Conservation (phyloP, 352 stramenopile species). For the Albugo candida region DNA sequence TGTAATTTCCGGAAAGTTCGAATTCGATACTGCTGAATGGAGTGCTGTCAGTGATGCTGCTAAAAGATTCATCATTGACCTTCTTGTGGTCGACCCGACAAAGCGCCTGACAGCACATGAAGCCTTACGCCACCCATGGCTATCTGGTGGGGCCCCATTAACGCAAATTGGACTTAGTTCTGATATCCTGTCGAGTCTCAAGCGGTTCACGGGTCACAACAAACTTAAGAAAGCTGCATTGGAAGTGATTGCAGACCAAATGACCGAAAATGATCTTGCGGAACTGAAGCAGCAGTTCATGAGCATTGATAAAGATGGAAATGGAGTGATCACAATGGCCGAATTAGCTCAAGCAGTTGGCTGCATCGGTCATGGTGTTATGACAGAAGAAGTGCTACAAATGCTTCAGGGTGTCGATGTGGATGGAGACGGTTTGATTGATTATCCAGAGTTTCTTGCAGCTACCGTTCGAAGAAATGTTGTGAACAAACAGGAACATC, state of each 20-base stretch:
- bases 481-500: slow-evolving; percentile 9
- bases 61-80: slow-evolving; percentile 85
- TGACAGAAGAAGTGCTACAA: slow-evolving; percentile 15
- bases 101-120: slow-evolving; percentile 30
- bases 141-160: slow-evolving; percentile 3
- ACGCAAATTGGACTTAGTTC: slow-evolving; percentile 2
- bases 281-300: slow-evolving; percentile 9
- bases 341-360: slow-evolving; percentile 16
- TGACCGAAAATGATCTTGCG: slow-evolving; percentile 8
- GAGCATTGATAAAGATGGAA: slow-evolving; percentile 8
- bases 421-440: slow-evolving; percentile 12
- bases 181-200: slow-evolving; percentile 7
- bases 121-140: slow-evolving; percentile 5
- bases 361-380: slow-evolving; percentile 12
- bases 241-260: slow-evolving; percentile 9
- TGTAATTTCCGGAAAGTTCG: slow-evolving; percentile 67
- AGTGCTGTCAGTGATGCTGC: slow-evolving; percentile 73
- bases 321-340: slow-evolving; percentile 19
- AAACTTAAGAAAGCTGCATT: slow-evolving; percentile 11
- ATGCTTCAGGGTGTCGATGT: slow-evolving; percentile 21
- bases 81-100: slow-evolving; percentile 81
- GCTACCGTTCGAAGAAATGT: slow-evolving; percentile 18
- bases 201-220: slow-evolving; percentile 10
- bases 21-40: slow-evolving; percentile 88
- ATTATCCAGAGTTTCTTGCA: slow-evolving; percentile 23